Evolutionary conservation across 164 flowering plant genomes (phyloP).

Genomic region (Houttuynia cordata): DNA sequence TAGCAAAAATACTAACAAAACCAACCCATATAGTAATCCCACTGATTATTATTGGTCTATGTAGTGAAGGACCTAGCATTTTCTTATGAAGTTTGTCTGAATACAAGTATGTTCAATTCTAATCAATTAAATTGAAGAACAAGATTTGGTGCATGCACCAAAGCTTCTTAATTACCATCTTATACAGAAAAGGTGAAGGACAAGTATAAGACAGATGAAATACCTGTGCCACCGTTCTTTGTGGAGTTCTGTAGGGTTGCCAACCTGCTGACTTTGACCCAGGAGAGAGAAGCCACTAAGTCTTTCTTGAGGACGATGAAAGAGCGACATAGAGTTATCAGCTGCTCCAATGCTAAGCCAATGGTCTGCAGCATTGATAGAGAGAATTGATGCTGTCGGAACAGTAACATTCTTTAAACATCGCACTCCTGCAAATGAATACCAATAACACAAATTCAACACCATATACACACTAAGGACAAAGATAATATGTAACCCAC

Average conservation of each 20-base stretch:
- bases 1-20: neutral
- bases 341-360: conserved; percentile 98
- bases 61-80: too few relatives aligned
- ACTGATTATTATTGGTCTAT: too few relatives aligned
- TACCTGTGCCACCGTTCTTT: conserved; percentile 75
- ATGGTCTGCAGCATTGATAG: conserved; percentile 89
- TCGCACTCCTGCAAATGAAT: conserved; percentile 43
- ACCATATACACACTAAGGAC: too few relatives aligned
- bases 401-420: conserved; percentile 87
- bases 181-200: neutral
- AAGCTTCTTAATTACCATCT: too few relatives aligned
- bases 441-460: neutral
- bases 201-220: neutral
- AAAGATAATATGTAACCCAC: too few relatives aligned
- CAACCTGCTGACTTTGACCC: conserved; percentile 78
- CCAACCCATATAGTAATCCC: too few relatives aligned
- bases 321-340: conserved; percentile 98
- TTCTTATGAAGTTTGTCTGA: too few relatives aligned
- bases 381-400: conserved; percentile 60
- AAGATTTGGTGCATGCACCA: too few relatives aligned
- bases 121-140: too few relatives aligned
- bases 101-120: too few relatives aligned
- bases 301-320: conserved; percentile 93
- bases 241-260: conserved; percentile 98
- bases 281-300: conserved; percentile 57